A percentile compares a stretch with the other conserved stretches of the same genome.
Conservation (phyloP, 2,329 filamentous ascomycete species). For the Ascosphaera pollenicola region DNA sequence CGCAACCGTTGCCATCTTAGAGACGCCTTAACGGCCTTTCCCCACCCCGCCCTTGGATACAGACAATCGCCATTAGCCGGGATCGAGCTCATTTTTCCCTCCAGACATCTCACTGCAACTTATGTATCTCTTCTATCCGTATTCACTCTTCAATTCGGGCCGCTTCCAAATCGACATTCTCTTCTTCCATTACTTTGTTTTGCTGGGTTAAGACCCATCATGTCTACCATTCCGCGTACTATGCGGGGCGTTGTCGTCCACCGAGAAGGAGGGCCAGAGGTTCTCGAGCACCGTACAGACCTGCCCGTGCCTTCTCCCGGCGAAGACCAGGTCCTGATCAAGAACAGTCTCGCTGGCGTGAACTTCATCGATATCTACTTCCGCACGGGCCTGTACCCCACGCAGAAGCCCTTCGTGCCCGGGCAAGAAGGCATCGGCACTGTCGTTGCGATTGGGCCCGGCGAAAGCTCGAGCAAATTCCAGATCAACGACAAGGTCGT, state of each 20-base stretch:
- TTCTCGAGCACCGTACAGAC: slow-evolving; percentile 47
- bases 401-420: slow-evolving; percentile 48
- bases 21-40: too few relatives aligned
- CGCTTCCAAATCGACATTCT: too few relatives aligned
- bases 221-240: slow-evolving; percentile 34
- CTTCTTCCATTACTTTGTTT: too few relatives aligned
- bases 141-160: too few relatives aligned
- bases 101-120: too few relatives aligned
- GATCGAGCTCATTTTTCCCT: too few relatives aligned
- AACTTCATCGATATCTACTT: slow-evolving; percentile 92
- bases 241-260: slow-evolving; percentile 56
- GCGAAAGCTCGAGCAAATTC: slow-evolving; percentile 28
- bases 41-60: too few relatives aligned
- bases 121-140: too few relatives aligned
- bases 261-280: slow-evolving; percentile 49
- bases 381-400: slow-evolving; percentile 61
- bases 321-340: slow-evolving; percentile 55
- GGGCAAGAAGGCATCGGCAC: slow-evolving; percentile 61
- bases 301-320: slow-evolving; percentile 45
- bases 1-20: too few relatives aligned
- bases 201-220: too few relatives aligned
- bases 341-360: slow-evolving; percentile 58
- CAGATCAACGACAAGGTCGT: slow-evolving; percentile 47
- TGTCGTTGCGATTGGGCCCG: slow-evolving; percentile 38
- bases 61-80: too few relatives aligned